Evolutionary conservation across 306 rosid species (phyloP).

Genomic region (Ammopiptanthus mongolicus): DNA sequence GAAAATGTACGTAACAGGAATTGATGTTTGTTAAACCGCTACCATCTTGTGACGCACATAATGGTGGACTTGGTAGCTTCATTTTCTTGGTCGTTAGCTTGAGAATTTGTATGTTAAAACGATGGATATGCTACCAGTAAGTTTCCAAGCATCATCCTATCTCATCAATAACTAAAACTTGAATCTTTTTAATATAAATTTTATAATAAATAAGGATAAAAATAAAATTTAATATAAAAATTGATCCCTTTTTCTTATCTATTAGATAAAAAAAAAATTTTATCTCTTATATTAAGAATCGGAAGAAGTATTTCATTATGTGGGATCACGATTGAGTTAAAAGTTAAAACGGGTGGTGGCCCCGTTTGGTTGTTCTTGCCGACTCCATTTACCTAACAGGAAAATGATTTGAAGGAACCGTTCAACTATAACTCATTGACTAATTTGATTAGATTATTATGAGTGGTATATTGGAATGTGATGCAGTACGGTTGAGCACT

Average conservation of each 20-base stretch:
- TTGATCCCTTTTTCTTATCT: too few relatives aligned
- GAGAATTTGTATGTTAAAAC: neutral
- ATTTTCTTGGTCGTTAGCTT: constrained; percentile 15
- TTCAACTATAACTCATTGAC: constrained; percentile 39
- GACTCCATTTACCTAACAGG: constrained; percentile 12
- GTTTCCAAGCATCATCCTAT: too few relatives aligned
- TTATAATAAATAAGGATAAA: too few relatives aligned
- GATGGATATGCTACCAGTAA: too few relatives aligned
- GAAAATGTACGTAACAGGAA: neutral
- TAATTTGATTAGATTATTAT: constrained; percentile 1
- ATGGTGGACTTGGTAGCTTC: constrained; percentile 37
- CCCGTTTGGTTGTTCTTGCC: neutral
- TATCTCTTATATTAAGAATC: too few relatives aligned
- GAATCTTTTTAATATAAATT: too few relatives aligned
- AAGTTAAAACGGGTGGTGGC: neutral
- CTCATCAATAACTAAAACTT: too few relatives aligned
- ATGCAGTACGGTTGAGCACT: neutral
- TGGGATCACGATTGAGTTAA: neutral
- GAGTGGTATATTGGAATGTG: neutral
- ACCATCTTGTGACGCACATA: constrained; percentile 38
- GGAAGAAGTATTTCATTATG: too few relatives aligned
- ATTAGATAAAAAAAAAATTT: too few relatives aligned
- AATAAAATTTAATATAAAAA: too few relatives aligned
- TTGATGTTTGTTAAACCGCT: constrained; percentile 64
- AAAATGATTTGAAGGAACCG: constrained; percentile 27